These are phyloP conservation scores for Xylaria sp. DNA, from an alignment of 2,329 filamentous ascomycete genomes.

Conservation along the genomic window DNA sequence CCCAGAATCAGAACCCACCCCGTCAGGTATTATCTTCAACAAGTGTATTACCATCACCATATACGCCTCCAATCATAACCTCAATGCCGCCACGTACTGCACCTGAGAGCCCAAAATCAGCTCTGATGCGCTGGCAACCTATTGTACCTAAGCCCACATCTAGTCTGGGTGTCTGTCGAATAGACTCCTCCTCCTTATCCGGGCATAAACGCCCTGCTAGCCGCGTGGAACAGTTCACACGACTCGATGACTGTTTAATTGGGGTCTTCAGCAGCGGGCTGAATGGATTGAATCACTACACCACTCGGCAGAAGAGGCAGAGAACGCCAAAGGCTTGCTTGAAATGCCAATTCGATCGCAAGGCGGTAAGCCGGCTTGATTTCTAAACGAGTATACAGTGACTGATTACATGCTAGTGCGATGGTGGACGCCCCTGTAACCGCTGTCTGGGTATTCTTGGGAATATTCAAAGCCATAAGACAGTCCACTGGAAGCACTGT, in stretches of 20 bases:
- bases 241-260: background rate
- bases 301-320: background rate
- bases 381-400: background rate
- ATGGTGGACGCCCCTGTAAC: background rate
- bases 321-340: background rate
- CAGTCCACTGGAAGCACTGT: slow-evolving; percentile 2
- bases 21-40: background rate
- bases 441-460: background rate
- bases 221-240: background rate
- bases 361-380: background rate
- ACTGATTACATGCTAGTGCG: background rate
- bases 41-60: background rate
- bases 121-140: background rate
- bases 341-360: background rate
- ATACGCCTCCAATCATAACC: background rate
- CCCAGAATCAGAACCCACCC: background rate
- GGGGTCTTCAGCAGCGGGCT: background rate
- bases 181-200: background rate
- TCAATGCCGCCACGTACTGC: background rate
- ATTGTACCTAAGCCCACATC: background rate
- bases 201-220: background rate
- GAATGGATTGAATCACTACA: background rate
- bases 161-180: background rate
- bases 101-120: background rate
- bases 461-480: background rate